Conservation (phyloP, 495 filamentous ascomycete genomes). For the Penicillium cinerascens region DNA sequence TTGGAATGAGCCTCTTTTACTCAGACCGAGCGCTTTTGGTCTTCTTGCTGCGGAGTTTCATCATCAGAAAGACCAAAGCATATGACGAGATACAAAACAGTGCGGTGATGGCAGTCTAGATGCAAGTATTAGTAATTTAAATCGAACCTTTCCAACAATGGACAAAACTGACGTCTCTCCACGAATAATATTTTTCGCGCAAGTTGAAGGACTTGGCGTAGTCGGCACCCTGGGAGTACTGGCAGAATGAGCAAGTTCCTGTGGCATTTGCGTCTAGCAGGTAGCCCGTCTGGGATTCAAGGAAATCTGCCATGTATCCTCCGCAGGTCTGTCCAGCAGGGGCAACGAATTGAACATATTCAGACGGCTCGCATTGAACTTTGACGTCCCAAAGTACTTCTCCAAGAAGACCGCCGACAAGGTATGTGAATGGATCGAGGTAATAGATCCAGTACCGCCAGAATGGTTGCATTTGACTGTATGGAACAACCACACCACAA, state of each 20-base stretch:
- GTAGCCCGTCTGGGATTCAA: constrained; percentile 50
- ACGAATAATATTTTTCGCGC: constrained; percentile 37
- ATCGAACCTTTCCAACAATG: background rate
- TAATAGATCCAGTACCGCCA: constrained; percentile 62
- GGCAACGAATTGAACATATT: constrained; percentile 60
- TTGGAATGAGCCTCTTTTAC: background rate
- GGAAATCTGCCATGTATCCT: constrained; percentile 60
- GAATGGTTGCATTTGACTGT: constrained; percentile 47
- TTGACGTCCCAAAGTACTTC: constrained; percentile 39
- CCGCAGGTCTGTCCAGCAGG: constrained; percentile 63
- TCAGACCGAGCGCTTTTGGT: constrained; percentile 37
- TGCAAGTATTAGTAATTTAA: constrained; percentile 7
- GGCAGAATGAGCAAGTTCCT: constrained; percentile 59
- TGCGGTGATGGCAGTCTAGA: constrained; percentile 39
- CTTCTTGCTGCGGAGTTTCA: constrained; percentile 45
- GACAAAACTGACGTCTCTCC: constrained; percentile 38
- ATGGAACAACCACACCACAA: constrained; percentile 54
- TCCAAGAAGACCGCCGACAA: constrained; percentile 46
- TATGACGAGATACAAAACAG: constrained; percentile 43
- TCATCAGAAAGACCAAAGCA: constrained; percentile 39
- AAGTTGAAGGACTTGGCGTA: constrained; percentile 41
- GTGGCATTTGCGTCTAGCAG: constrained; percentile 53
- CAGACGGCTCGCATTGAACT: constrained; percentile 54
- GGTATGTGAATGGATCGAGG: constrained; percentile 54
- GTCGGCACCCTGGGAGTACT: constrained; percentile 38